Evolutionary conservation across 2,329 filamentous ascomycete genomes (phyloP), one percentile per base, ranked within the genome.

Genomic region (Metarhizium guizhouense): DNA sequence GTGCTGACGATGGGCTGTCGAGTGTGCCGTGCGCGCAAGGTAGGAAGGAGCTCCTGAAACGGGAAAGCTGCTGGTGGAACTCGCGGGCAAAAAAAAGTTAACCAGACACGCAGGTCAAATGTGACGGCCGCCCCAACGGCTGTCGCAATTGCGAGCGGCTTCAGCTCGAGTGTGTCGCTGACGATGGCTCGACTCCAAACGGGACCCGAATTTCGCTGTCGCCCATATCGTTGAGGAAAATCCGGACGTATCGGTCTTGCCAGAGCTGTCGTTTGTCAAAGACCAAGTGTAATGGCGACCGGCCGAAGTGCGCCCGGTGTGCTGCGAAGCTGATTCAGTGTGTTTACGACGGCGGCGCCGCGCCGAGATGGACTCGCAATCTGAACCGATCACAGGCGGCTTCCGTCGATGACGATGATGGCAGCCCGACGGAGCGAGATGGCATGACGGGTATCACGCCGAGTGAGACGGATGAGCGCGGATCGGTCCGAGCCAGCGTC

Each of bases 91-190:
- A 54, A 30, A 47, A 29, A 47, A 36, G 18, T 45, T 43, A 29
- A 50, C 32, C 36, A 32, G 25, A 25, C 30, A 29, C 14, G 6
- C 62, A 73, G 71, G 71, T 73, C 64, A 73, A 72, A 64, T 73
- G 71, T 59, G 71, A 73, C 57, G 71, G 70, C 50, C 67, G 71
- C n/a, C 70, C 70, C 43, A 67, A 72, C 61, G 71, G 71, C 60
- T 73, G 71, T 62, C 70, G 70, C 62, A 73, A 73, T 61, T 73
- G 71, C 59, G 71, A 73, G 62, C 70, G 71, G 45, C 70, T 73
- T 51, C 70, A 73, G 62, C 69, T 73, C 52, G 70, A 72, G 55
- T 73, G 71, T 57, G 69, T 72, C 53, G 68, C 66, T 53, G 69
- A 72, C 53, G 68, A 70, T 36, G 69, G 68, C 30, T 60, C 62